These are phyloP conservation scores for Fraxinus anomala DNA, from an alignment of 257 asterid species.

Conservation along the genomic window DNA sequence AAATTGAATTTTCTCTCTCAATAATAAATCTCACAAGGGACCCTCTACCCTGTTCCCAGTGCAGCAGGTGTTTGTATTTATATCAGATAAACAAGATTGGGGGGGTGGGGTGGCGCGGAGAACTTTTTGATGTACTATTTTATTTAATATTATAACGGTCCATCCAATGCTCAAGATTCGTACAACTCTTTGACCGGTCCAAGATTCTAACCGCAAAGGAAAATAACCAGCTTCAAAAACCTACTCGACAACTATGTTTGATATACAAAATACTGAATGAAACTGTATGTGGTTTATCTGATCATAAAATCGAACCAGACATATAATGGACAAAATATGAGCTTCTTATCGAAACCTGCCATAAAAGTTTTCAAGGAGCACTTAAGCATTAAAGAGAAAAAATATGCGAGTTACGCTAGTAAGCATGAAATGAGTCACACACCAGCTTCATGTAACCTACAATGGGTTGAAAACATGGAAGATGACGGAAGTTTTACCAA, in stretches of 20 bases:
- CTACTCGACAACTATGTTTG: neutral
- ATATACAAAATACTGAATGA: neutral
- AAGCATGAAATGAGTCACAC: no score
- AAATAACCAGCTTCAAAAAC: neutral
- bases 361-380: no score
- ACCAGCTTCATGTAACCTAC: no score
- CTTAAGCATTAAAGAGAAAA: no score
- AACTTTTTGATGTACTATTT: conserved; percentile 29
- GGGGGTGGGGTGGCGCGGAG: conserved; percentile 15
- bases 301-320: neutral
- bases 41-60: conserved; percentile 40
- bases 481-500: no score
- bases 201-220: neutral
- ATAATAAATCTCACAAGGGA: conserved; percentile 41
- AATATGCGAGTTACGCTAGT: no score
- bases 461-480: no score
- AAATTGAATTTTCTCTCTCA: conserved; percentile 20
- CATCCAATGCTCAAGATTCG: conserved; percentile 3
- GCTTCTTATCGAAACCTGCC: neutral
- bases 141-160: conserved; percentile 10
- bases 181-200: neutral
- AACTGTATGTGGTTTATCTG: no score
- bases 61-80: conserved; percentile 60
- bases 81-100: conserved; percentile 36
- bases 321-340: neutral